Percentiles rank a stretch among this genome's conserved stretches.
These are phyloP conservation scores for Arthrinium puccinioides DNA, from an alignment of 2,329 filamentous ascomycete species.

Conservation along the genomic window DNA sequence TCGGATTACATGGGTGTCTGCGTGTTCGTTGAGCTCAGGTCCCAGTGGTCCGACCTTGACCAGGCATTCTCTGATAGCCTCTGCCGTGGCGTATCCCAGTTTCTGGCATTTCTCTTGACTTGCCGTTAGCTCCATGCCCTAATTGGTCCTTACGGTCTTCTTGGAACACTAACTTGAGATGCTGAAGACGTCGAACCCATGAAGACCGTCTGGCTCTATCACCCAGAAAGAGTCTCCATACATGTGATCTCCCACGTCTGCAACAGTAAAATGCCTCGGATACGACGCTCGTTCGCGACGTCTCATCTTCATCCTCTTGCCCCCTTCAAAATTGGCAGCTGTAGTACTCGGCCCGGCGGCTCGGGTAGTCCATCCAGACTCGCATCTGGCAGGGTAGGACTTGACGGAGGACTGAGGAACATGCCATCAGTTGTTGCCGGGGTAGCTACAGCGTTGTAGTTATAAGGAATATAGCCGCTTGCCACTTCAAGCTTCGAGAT, in stretches of 20 bases:
- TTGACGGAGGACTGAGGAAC: not conserved
- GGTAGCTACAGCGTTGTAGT: too few relatives aligned
- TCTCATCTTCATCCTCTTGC: too few relatives aligned
- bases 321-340: too few relatives aligned
- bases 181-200: conserved; percentile 7
- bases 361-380: not conserved
- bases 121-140: not conserved
- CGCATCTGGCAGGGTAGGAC: too few relatives aligned
- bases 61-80: not conserved
- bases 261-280: conserved; percentile 5
- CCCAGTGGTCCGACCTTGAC: not conserved
- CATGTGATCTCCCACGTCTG: conserved; percentile 10
- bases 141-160: not conserved
- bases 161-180: conserved; percentile 3
- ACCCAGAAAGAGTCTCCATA: conserved; percentile 9
- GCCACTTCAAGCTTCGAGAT: too few relatives aligned
- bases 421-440: too few relatives aligned
- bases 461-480: too few relatives aligned
- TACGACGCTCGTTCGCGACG: too few relatives aligned
- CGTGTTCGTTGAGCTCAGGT: not conserved
- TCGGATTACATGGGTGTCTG: not conserved
- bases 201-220: conserved; percentile 7
- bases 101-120: not conserved
- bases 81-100: not conserved
- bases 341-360: not conserved